These are phyloP conservation scores for Hebeloma cylindrosporum DNA, from an alignment of 768 basidiomycete genomes.

Conservation along the genomic window DNA sequence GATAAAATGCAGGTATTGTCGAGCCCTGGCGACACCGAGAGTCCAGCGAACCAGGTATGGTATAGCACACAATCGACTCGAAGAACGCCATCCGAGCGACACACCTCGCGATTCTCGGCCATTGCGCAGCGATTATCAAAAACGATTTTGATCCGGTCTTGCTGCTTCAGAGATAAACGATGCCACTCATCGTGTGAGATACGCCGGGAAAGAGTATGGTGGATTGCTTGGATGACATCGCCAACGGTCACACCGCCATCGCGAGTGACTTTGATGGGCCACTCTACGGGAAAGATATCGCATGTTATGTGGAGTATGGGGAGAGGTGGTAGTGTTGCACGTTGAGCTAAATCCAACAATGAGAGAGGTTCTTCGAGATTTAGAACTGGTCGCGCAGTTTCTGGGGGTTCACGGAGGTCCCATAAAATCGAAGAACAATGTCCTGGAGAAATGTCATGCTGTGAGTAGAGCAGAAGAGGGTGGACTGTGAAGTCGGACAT, in stretches of 20 bases:
- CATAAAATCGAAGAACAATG: slow-evolving; percentile 40
- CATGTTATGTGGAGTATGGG: slow-evolving; percentile 41
- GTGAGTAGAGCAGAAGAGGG: slow-evolving; percentile 39
- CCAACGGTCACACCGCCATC: slow-evolving; percentile 47
- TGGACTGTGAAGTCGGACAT: slow-evolving; percentile 35
- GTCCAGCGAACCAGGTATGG: slow-evolving; percentile 52
- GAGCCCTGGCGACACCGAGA: slow-evolving; percentile 38
- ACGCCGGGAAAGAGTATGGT: slow-evolving; percentile 35
- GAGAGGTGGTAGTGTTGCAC: slow-evolving; percentile 45
- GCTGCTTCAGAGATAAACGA: slow-evolving; percentile 39
- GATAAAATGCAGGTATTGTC: slow-evolving; percentile 48
- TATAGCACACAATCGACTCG: slow-evolving; percentile 50
- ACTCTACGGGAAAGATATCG: slow-evolving; percentile 44
- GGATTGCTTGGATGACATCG: slow-evolving; percentile 52
- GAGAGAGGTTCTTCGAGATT: slow-evolving; percentile 20
- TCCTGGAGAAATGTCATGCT: slow-evolving; percentile 26
- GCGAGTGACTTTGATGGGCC: slow-evolving; percentile 43
- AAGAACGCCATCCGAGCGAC: slow-evolving; percentile 42
- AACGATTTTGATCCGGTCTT: slow-evolving; percentile 36
- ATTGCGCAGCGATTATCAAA: slow-evolving; percentile 48
- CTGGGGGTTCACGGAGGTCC: slow-evolving; percentile 50
- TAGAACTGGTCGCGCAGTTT: slow-evolving; percentile 21
- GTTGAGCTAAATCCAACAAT: slow-evolving; percentile 35
- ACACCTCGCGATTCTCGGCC: slow-evolving; percentile 34
- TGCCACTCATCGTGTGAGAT: slow-evolving; percentile 46